phyloP scores from a whole-genome alignment of 1,139 yeast genomes.

The Debaryomyces udenii region DNA sequence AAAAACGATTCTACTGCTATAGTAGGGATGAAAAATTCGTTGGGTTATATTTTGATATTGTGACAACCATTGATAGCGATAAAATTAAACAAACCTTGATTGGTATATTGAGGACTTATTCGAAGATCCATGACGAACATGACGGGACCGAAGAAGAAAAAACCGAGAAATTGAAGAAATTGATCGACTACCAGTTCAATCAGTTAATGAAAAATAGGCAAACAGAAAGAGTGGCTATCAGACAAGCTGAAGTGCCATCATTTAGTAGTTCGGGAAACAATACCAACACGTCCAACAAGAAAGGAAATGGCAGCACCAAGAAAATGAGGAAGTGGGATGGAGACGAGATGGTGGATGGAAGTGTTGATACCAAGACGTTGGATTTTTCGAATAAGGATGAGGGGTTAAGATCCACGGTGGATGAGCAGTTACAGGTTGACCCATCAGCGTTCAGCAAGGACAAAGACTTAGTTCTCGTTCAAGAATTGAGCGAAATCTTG shows the following conservation, averaged over 20 bases:
- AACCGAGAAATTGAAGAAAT: constrained; percentile 30
- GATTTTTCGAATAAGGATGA: constrained; percentile 38
- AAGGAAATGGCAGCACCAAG: constrained; percentile 13
- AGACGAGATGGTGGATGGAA: constrained; percentile 37
- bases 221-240: constrained; percentile 12
- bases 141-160: constrained; percentile 22
- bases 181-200: constrained; percentile 45
- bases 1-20: constrained; percentile 41
- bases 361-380: constrained; percentile 26
- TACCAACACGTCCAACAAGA: constrained; percentile 22
- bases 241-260: constrained; percentile 1
- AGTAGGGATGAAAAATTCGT: constrained; percentile 34
- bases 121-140: constrained; percentile 31
- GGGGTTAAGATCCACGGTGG: constrained; percentile 42
- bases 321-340: constrained; percentile 53
- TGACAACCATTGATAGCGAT: constrained; percentile 45
- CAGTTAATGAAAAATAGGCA: constrained; percentile 38
- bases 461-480: constrained; percentile 45
- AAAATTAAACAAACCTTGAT: constrained; percentile 37
- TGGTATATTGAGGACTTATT: constrained; percentile 40
- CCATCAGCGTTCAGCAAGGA: constrained; percentile 39
- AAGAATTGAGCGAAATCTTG: constrained; percentile 46
- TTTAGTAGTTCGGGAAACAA: background rate
- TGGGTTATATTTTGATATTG: constrained; percentile 45
- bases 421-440: constrained; percentile 29